A percentile compares a stretch with the other conserved stretches of the same genome.
phyloP scores from a whole-genome alignment of 148 eudicot species.

The Chenopodium berlandieri region DNA sequence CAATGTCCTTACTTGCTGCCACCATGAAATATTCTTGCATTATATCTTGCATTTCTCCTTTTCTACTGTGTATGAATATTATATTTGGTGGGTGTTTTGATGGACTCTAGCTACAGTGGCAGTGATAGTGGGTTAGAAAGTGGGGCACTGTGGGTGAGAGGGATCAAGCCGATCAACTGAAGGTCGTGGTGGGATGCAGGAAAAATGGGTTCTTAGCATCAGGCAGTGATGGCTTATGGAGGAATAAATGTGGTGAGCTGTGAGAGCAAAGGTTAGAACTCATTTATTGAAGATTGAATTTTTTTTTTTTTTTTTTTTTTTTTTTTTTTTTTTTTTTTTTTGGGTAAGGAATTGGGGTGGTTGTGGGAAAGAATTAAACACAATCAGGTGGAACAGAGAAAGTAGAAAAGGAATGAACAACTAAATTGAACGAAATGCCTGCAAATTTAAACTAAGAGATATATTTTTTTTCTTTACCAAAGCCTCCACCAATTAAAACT shows the following conservation, averaged over 20 bases:
- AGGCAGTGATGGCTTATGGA: not conserved
- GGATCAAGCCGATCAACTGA: not conserved
- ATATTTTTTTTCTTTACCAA: not conserved
- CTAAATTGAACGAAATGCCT: not conserved
- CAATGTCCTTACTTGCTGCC: not conserved
- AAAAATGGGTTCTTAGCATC: not conserved
- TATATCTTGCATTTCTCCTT: not conserved
- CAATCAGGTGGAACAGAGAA: too few species aligned
- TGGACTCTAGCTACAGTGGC: not conserved
- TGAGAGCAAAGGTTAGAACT: not conserved
- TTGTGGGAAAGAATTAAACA: too few species aligned
- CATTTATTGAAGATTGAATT: too few species aligned
- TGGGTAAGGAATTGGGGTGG: not conserved
- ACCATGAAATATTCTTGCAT: not conserved
- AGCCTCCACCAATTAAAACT: too few species aligned
- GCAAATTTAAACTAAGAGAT: not conserved
- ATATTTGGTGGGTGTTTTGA: not conserved
- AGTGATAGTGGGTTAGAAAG: not conserved
- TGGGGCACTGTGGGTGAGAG: not conserved
- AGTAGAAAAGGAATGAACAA: too few species aligned
- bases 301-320: too few species aligned
- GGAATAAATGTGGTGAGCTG: not conserved
- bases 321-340: too few species aligned
- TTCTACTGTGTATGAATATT: not conserved
- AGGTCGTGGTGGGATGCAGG: not conserved